Evolutionary conservation across 495 filamentous ascomycete genomes (phyloP).

Genomic region (Monascus purpureus): DNA sequence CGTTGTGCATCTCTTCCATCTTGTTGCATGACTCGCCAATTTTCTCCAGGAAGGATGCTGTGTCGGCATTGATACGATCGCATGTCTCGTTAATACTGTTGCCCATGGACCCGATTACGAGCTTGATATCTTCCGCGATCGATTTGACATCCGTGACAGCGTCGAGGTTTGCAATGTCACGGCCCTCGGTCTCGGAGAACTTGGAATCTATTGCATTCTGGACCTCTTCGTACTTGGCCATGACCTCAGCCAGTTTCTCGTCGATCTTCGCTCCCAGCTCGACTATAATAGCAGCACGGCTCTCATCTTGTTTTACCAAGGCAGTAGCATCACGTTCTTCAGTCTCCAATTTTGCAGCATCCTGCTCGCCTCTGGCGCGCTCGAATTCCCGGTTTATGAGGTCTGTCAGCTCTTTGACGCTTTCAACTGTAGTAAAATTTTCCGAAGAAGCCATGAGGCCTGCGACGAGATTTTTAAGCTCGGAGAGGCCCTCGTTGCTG

Average conservation of each 20-base stretch:
- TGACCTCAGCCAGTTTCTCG: conserved; percentile 60
- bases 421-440: conserved; percentile 40
- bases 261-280: conserved; percentile 56
- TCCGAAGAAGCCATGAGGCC: conserved; percentile 46
- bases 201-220: conserved; percentile 56
- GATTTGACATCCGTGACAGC: conserved; percentile 57
- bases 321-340: conserved; percentile 63
- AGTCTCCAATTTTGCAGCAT: conserved; percentile 54
- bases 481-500: conserved; percentile 38
- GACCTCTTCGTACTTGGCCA: conserved; percentile 72
- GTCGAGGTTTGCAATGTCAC: conserved; percentile 51
- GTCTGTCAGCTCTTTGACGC: conserved; percentile 69
- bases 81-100: conserved; percentile 68
- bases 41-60: conserved; percentile 65
- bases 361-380: conserved; percentile 51
- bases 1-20: conserved; percentile 59
- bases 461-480: conserved; percentile 46
- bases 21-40: conserved; percentile 65
- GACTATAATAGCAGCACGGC: conserved; percentile 38
- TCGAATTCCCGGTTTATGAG: conserved; percentile 71
- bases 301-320: conserved; percentile 55
- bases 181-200: conserved; percentile 49
- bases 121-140: conserved; percentile 71
- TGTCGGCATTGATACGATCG: conserved; percentile 71
- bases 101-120: conserved; percentile 72